phyloP scores from a whole-genome alignment of 2,329 filamentous ascomycete species.

The Periconia digitata region DNA sequence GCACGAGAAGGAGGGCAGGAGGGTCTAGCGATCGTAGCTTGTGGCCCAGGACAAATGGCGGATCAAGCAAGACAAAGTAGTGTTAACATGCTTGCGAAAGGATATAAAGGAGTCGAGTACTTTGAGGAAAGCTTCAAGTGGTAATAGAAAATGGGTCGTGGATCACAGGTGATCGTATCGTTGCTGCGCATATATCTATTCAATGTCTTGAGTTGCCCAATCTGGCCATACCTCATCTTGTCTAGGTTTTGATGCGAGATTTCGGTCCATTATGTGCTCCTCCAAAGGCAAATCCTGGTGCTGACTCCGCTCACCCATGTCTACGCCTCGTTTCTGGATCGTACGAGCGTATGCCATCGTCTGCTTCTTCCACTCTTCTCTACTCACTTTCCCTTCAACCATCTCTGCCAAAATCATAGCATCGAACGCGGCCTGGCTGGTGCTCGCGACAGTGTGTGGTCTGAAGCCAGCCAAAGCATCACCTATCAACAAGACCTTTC shows the following conservation, averaged over 20 bases:
- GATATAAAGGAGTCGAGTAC: constrained; percentile 42
- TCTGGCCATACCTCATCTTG: constrained; percentile 29
- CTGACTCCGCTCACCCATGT: constrained; percentile 46
- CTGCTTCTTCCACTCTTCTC: constrained; percentile 40
- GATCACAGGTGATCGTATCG: neutral
- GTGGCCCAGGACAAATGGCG: constrained; percentile 50
- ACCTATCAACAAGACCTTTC: constrained; percentile 49
- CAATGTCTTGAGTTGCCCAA: constrained; percentile 19
- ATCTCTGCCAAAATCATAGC: constrained; percentile 45
- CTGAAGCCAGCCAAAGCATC: constrained; percentile 52
- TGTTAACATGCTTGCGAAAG: constrained; percentile 33
- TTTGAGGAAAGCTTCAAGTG: constrained; percentile 54
- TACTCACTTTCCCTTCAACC: constrained; percentile 40
- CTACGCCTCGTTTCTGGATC: constrained; percentile 43
- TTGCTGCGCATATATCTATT: no score
- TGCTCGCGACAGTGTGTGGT: constrained; percentile 51
- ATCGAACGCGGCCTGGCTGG: constrained; percentile 52
- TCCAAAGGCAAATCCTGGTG: constrained; percentile 34
- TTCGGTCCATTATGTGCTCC: constrained; percentile 26
- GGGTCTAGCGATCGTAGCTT: constrained; percentile 45
- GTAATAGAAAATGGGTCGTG: constrained; percentile 13
- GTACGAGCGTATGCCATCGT: constrained; percentile 41
- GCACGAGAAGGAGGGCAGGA: constrained; percentile 32
- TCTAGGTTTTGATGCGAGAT: constrained; percentile 24
- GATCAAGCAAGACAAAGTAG: constrained; percentile 48